Percentiles rank a stretch among this genome's conserved stretches.
These are phyloP conservation scores for Botrytis galanthina DNA, from an alignment of 2,329 filamentous ascomycete species.

Conservation along the genomic window DNA sequence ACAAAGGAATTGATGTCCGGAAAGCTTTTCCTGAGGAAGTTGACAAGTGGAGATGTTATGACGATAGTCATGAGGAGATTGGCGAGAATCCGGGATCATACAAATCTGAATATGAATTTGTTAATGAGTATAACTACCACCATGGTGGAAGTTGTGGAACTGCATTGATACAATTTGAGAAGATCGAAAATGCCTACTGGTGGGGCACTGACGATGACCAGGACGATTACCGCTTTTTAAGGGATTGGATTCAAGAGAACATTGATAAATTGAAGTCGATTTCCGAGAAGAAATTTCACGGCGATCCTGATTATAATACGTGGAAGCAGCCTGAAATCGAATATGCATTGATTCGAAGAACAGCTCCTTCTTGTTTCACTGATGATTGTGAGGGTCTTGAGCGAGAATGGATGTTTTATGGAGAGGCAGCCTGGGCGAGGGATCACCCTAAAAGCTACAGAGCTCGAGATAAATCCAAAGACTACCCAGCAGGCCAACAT, in stretches of 20 bases:
- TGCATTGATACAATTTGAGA: conserved; percentile 4
- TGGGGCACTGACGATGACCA: not conserved
- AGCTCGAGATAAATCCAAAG: not conserved
- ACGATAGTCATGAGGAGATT: no score
- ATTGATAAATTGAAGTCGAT: not conserved
- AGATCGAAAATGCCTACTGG: conserved; percentile 7
- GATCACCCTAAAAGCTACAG: not conserved
- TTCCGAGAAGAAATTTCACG: not conserved
- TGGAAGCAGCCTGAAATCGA: not conserved
- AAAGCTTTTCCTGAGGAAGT: not conserved
- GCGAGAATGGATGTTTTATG: not conserved
- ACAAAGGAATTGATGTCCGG: not conserved
- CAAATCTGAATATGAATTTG: not conserved
- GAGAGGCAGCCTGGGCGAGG: not conserved
- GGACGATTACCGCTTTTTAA: not conserved
- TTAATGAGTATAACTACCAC: not conserved
- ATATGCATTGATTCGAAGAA: not conserved
- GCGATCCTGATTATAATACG: not conserved
- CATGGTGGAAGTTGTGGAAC: not conserved
- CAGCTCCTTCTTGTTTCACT: conserved; percentile 12
- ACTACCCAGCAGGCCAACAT: conserved; percentile 12
- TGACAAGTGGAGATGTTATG: conserved; percentile 6
- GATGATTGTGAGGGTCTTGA: conserved; percentile 5
- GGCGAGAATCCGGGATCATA: not conserved
- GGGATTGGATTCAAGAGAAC: not conserved